Evolutionary conservation across 179 eudicot genomes (phyloP).

Genomic region (Sideroxylon spinosum): DNA sequence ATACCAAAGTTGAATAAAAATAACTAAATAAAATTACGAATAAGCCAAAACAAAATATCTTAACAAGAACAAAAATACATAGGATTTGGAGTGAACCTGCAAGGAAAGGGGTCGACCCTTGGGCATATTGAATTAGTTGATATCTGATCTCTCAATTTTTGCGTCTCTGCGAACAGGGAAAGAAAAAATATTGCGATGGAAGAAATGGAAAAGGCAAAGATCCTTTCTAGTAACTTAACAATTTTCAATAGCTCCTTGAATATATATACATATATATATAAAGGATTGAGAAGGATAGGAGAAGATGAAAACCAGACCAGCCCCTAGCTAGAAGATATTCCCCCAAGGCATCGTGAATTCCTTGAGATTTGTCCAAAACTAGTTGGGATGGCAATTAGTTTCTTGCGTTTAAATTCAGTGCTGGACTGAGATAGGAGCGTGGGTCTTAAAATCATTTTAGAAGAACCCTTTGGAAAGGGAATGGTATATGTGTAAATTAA

Average conservation of each 20-base stretch:
- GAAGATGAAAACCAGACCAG: not conserved
- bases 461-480: conserved; percentile 30
- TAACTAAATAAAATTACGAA: too few relatives aligned
- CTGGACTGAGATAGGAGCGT: not conserved
- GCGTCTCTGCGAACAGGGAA: conserved; percentile 26
- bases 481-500: conserved; percentile 21
- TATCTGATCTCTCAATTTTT: conserved; percentile 14
- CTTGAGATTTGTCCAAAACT: too few relatives aligned
- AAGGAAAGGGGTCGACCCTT: conserved; percentile 62
- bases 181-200: conserved; percentile 32
- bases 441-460: conserved; percentile 11
- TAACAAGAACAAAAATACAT: not conserved
- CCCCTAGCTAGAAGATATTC: not conserved
- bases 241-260: conserved; percentile 10
- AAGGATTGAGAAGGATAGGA: not conserved
- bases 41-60: not conserved
- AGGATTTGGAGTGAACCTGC: conserved; percentile 43
- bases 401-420: conserved; percentile 14
- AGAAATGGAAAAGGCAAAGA: conserved; percentile 31
- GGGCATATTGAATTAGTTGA: conserved; percentile 27
- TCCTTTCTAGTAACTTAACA: conserved; percentile 34
- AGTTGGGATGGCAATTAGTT: not conserved
- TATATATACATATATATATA: conserved; percentile 4
- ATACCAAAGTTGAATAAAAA: too few relatives aligned
- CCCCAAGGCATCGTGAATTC: too few relatives aligned